Evolutionary conservation across 2,329 filamentous ascomycete species (phyloP), one percentile per base, ranked within the genome.

Genomic region (Chrysosporium queenslandicum): DNA sequence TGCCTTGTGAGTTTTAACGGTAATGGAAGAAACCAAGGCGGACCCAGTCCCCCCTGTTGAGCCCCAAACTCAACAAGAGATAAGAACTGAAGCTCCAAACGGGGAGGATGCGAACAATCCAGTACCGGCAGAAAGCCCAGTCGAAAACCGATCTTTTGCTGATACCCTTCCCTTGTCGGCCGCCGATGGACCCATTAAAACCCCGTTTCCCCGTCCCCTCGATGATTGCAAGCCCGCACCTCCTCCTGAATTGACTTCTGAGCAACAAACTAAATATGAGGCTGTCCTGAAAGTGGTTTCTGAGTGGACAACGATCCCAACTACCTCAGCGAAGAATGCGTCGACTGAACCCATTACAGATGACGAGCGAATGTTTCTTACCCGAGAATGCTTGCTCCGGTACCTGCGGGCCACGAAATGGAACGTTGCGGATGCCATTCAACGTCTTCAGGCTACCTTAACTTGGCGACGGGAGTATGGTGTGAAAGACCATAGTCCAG

Each of bases 391-490:
- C 66, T 77, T 98, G 14, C 77, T 96, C 37, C 86, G 92, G 60
- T 98, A 95, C 67, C 82, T 98, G 27, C 85, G 91, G 55, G 92
- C 92, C 18, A 90, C 88, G 34, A 96, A 94, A 70, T 98, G 92
- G 89, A 77, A 83, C 59, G 77, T 85, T 46, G 72, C 80, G 40
- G 82, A 91, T 45, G 82, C 92, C 7, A 78, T 84, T 59, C 85
- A 84, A 65, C 85, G 92, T n/a, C 70, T 97, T 37, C 81, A 84
- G 59, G 79, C 79, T 41, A 96, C 91, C 0, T 72, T 97, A 53
- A 78, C 80, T 55, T 98, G 92, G 92, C 82, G 92, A 43, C 80
- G 91, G 52, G 89, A 95, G 64, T 98, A 94, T 64, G 89, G 88
- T 45, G 76, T 94, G 53, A 80, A 86, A 55, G 82, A 79, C 50